Conservation (phyloP, 495 filamentous ascomycete genomes). For the Aspergillus olivimuriae region DNA sequence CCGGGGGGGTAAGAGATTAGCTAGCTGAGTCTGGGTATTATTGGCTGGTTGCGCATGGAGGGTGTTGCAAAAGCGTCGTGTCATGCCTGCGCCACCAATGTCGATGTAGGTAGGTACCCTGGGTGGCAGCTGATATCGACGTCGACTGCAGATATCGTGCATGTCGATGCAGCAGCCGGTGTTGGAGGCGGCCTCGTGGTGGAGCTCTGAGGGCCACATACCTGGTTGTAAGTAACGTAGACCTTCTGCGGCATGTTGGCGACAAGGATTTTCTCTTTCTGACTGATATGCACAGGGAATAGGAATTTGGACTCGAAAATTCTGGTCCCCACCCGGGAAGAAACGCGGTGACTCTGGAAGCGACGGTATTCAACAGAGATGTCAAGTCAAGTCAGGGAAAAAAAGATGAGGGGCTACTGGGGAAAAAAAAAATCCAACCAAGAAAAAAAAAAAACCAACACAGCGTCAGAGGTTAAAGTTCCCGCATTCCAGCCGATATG, state of each 20-base stretch:
- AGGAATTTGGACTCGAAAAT: neutral
- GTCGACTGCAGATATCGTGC: too few relatives aligned
- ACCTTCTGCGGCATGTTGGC: constrained; percentile 76
- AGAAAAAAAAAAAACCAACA: constrained; percentile 18
- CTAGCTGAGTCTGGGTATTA: too few relatives aligned
- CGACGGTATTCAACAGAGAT: neutral
- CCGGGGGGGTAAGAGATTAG: constrained; percentile 15
- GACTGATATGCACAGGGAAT: neutral
- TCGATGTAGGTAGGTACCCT: too few relatives aligned
- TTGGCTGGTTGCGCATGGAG: too few relatives aligned
- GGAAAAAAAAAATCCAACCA: constrained; percentile 18
- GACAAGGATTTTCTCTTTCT: neutral
- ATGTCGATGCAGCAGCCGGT: too few relatives aligned
- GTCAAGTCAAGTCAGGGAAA: constrained; percentile 7
- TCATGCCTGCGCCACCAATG: too few relatives aligned
- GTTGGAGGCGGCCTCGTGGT: too few relatives aligned
- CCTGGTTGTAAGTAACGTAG: constrained; percentile 95
- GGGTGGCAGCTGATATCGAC: too few relatives aligned
- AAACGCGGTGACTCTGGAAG: too few relatives aligned
- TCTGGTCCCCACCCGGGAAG: too few relatives aligned
- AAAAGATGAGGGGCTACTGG: constrained; percentile 3
- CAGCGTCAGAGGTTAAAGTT: constrained; percentile 3
- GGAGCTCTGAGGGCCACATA: too few relatives aligned
- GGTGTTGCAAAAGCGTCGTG: too few relatives aligned
- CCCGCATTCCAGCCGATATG: neutral